phyloP scores from a whole-genome alignment of 768 basidiomycete genomes.

The Pleurotus sapidus region DNA sequence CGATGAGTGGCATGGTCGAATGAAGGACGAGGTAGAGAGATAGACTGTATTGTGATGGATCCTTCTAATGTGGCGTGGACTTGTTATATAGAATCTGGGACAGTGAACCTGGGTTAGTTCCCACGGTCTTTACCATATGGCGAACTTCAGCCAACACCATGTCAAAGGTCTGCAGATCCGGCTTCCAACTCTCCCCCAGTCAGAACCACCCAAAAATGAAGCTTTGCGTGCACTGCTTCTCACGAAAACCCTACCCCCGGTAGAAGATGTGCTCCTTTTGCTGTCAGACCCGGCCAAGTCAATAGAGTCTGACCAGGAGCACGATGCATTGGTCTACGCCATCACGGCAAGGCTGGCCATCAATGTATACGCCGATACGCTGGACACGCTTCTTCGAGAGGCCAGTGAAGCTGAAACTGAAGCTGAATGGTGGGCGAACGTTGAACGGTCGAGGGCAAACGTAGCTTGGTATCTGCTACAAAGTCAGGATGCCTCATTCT shows the following conservation, averaged over 20 bases:
- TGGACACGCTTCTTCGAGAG: conserved; percentile 63
- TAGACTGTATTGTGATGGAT: background rate
- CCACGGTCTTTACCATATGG: background rate
- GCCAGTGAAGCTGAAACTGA: conserved; percentile 72
- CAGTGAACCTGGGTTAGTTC: no score
- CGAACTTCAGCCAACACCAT: conserved; percentile 4
- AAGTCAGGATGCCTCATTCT: conserved; percentile 45
- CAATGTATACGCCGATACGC: conserved; percentile 59
- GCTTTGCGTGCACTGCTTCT: conserved; percentile 3
- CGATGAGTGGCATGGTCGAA: background rate
- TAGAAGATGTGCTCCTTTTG: conserved; percentile 3
- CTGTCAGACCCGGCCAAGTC: background rate
- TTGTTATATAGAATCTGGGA: no score
- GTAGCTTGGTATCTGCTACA: conserved; percentile 72
- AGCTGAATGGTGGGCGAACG: conserved; percentile 81
- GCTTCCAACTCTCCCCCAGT: background rate
- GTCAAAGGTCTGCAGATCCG: conserved; percentile 5
- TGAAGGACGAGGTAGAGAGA: background rate
- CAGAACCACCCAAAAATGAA: background rate
- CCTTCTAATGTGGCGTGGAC: no score
- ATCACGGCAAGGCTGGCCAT: conserved; percentile 49
- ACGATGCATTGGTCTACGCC: conserved; percentile 36
- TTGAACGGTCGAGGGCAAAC: conserved; percentile 56
- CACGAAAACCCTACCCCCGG: background rate
- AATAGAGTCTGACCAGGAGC: conserved; percentile 23